Conservation (phyloP, 2,329 filamentous ascomycete species). For the Proliferodiscus dingleyae region DNA sequence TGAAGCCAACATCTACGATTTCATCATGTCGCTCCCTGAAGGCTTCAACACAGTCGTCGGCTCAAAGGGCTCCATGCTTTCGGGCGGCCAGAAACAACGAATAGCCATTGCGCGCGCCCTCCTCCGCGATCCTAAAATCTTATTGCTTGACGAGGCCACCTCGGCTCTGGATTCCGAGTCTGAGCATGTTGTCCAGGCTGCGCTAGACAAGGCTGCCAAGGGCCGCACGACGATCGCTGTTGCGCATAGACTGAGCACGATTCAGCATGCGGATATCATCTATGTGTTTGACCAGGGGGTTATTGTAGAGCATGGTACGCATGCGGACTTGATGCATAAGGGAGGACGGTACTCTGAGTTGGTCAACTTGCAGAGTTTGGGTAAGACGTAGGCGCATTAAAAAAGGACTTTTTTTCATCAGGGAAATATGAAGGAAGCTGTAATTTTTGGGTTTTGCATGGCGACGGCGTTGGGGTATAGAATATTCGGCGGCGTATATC, state of each 20-base stretch:
- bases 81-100: slow-evolving; percentile 90
- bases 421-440: too few relatives aligned
- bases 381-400: slow-evolving; percentile 47
- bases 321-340: slow-evolving; percentile 64
- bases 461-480: slow-evolving; percentile 15
- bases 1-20: slow-evolving; percentile 90
- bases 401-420: too few relatives aligned
- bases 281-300: slow-evolving; percentile 93
- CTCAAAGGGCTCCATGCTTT: slow-evolving; percentile 78
- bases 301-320: slow-evolving; percentile 80
- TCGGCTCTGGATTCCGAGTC: slow-evolving; percentile 70
- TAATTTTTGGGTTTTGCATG: slow-evolving; percentile 11
- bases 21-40: slow-evolving; percentile 79
- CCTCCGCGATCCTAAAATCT: slow-evolving; percentile 82
- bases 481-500: background rate
- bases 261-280: slow-evolving; percentile 90
- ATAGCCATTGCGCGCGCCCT: slow-evolving; percentile 86
- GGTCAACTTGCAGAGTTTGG: slow-evolving; percentile 74
- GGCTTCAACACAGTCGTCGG: slow-evolving; percentile 84
- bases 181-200: slow-evolving; percentile 76
- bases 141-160: slow-evolving; percentile 80
- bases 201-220: slow-evolving; percentile 75
- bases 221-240: slow-evolving; percentile 90
- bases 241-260: slow-evolving; percentile 85
- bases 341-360: slow-evolving; percentile 73